Percentiles rank a stretch among this genome's conserved stretches.
Conservation (phyloP, 2,329 filamentous ascomycete genomes). For the Pseudocercospora vitis region DNA sequence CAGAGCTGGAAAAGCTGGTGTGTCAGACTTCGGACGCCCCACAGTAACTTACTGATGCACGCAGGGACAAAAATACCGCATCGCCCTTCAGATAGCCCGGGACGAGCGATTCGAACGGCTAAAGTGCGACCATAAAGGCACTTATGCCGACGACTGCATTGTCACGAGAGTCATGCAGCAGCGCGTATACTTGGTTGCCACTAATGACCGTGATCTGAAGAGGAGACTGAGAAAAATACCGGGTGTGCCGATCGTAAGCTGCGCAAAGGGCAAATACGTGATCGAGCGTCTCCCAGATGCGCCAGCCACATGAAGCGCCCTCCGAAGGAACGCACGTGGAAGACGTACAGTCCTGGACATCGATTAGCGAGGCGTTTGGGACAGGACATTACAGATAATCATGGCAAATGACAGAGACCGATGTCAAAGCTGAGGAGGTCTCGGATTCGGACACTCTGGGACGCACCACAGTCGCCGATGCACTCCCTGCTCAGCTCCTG, state of each 20-base stretch:
- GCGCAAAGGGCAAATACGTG: conserved; percentile 86
- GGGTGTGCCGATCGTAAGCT: conserved; percentile 74
- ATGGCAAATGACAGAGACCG: not conserved
- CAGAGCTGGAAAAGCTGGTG: conserved; percentile 85
- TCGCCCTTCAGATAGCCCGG: conserved; percentile 80
- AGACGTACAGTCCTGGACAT: not conserved
- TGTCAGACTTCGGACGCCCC: too few species aligned
- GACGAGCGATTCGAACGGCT: conserved; percentile 86
- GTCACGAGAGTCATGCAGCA: conserved; percentile 49
- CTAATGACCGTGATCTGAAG: conserved; percentile 77
- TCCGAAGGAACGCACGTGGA: not conserved
- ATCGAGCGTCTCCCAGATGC: conserved; percentile 89
- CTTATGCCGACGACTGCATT: conserved; percentile 80
- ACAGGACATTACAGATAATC: not conserved
- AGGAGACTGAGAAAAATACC: conserved; percentile 79
- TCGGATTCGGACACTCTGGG: too few species aligned
- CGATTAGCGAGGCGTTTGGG: conserved; percentile 18
- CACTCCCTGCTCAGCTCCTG: too few species aligned
- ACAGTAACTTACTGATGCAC: too few species aligned
- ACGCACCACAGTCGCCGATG: too few species aligned
- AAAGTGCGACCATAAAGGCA: conserved; percentile 86
- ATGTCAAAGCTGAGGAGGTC: not conserved
- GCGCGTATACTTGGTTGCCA: conserved; percentile 49
- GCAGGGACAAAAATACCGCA: conserved; percentile 83
- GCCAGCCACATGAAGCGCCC: conserved; percentile 61